A percentile compares a stretch with the other conserved stretches of the same genome.
These are phyloP conservation scores for Rhizopogon vesiculosus DNA, from an alignment of 768 basidiomycete genomes.

Conservation along the genomic window DNA sequence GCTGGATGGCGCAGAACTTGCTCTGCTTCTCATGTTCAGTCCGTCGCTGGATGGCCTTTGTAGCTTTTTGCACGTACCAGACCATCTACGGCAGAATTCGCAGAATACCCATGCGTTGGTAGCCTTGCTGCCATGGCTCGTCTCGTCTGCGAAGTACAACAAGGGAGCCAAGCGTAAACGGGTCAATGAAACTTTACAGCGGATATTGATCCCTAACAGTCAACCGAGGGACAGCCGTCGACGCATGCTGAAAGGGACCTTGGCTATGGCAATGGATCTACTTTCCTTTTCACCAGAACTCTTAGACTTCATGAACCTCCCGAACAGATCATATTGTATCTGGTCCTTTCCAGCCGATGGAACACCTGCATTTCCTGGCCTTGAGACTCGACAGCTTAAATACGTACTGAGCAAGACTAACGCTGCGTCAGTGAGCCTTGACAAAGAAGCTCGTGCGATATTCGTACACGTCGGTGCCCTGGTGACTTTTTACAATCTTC, in stretches of 20 bases:
- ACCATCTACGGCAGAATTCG: constrained; percentile 10
- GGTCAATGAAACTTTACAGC: constrained; percentile 5
- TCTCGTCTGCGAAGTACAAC: constrained; percentile 10
- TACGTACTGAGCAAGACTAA: constrained; percentile 40
- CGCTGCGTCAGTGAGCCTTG: constrained; percentile 33
- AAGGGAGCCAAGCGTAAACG: constrained; percentile 13
- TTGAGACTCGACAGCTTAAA: constrained; percentile 42
- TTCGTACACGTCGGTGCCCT: constrained; percentile 66
- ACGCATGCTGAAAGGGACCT: constrained; percentile 6
- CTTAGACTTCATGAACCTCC: constrained; percentile 39
- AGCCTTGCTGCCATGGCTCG: constrained; percentile 20
- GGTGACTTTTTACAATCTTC: constrained; percentile 41
- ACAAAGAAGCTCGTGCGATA: constrained; percentile 42
- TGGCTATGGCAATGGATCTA: constrained; percentile 19
- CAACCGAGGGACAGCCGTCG: neutral
- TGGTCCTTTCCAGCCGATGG: constrained; percentile 39
- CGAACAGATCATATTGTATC: constrained; percentile 39
- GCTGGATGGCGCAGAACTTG: constrained; percentile 44
- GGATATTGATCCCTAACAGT: neutral
- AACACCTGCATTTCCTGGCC: constrained; percentile 20
- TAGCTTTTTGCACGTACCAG: constrained; percentile 38
- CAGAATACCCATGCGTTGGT: constrained; percentile 15
- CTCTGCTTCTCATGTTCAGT: constrained; percentile 54
- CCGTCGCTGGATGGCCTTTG: constrained; percentile 29
- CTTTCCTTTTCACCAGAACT: constrained; percentile 44